These are phyloP conservation scores for Xylona heveae DNA, from an alignment of 495 filamentous ascomycete species.

Conservation along the genomic window DNA sequence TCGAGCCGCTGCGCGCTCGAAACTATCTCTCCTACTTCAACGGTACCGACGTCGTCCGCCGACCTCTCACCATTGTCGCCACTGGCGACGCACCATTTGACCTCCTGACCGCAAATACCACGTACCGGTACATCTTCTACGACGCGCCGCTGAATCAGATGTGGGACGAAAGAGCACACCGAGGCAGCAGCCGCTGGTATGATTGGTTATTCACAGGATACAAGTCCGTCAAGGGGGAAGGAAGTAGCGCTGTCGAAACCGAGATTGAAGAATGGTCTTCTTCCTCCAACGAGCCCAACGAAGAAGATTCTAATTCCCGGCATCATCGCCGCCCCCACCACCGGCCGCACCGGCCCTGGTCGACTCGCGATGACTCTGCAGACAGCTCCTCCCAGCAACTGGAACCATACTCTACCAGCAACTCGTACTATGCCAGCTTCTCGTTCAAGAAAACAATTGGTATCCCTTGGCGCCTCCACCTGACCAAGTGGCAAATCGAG, in stretches of 20 bases:
- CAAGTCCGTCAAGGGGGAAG: conserved; percentile 8
- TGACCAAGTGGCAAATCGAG: conserved; percentile 29
- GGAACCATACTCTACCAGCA: conserved; percentile 19
- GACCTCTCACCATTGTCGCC: conserved; percentile 56
- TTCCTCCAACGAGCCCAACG: background rate
- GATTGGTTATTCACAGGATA: too few species aligned
- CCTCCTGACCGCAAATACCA: conserved; percentile 22
- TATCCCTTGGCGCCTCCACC: conserved; percentile 17
- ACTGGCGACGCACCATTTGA: conserved; percentile 63
- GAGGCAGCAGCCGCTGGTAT: too few species aligned
- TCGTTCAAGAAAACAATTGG: conserved; percentile 15
- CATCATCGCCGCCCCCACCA: background rate
- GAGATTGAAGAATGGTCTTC: conserved; percentile 1
- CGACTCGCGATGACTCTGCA: too few species aligned
- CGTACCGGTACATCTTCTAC: conserved; percentile 42
- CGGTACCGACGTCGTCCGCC: conserved; percentile 21
- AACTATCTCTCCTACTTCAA: conserved; percentile 38
- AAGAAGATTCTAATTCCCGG: background rate
- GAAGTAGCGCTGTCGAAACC: conserved; percentile 6
- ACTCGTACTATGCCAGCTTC: conserved; percentile 32
- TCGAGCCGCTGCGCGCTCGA: conserved; percentile 39
- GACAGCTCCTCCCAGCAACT: background rate
- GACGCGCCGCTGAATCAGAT: conserved; percentile 36
- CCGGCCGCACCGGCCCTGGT: background rate
- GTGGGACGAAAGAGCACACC: conserved; percentile 16